Percentiles rank a stretch among this genome's conserved stretches.
phyloP scores from a whole-genome alignment of 2,329 filamentous ascomycete genomes.

The Kalmusia sp. region DNA sequence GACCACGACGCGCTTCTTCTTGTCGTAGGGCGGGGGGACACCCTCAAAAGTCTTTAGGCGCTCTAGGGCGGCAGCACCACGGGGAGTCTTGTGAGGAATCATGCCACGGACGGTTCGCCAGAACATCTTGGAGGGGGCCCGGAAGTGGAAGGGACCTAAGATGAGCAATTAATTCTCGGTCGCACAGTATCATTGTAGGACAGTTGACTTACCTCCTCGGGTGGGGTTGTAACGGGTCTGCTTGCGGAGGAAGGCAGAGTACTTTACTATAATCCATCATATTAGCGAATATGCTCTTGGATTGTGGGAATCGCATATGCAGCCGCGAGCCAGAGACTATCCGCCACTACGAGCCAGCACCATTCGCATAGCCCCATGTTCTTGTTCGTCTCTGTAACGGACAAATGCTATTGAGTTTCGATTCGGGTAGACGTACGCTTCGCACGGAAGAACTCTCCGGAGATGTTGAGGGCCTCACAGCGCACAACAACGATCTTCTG shows the following conservation, averaged over 20 bases:
- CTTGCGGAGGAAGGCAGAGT: constrained; percentile 99
- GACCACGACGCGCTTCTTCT: constrained; percentile 99
- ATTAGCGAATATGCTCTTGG: constrained; percentile 34
- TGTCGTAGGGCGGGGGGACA: constrained; percentile 98
- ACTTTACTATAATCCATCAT: constrained; percentile 80
- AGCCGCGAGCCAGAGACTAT: constrained; percentile 18
- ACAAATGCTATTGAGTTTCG: constrained; percentile 19
- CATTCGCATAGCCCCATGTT: constrained; percentile 8
- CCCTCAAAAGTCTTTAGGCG: constrained; percentile 99
- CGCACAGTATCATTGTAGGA: background rate
- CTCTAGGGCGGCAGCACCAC: constrained; percentile 94
- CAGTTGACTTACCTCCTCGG: constrained; percentile 80
- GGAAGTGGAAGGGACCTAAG: constrained; percentile 99
- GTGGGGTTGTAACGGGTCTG: constrained; percentile 99
- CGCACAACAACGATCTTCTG: constrained; percentile 99
- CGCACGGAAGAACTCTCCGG: constrained; percentile 99
- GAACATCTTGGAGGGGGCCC: constrained; percentile 98
- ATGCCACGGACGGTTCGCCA: constrained; percentile 99
- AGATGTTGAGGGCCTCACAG: constrained; percentile 99
- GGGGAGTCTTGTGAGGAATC: constrained; percentile 99
- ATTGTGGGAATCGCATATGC: background rate
- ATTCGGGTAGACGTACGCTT: constrained; percentile 82
- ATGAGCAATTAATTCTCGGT: constrained; percentile 26
- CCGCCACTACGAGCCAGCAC: background rate
- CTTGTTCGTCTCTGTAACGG: constrained; percentile 23